These are phyloP conservation scores for Cordyceps militaris DNA, from an alignment of 2,329 filamentous ascomycete species.

Conservation along the genomic window DNA sequence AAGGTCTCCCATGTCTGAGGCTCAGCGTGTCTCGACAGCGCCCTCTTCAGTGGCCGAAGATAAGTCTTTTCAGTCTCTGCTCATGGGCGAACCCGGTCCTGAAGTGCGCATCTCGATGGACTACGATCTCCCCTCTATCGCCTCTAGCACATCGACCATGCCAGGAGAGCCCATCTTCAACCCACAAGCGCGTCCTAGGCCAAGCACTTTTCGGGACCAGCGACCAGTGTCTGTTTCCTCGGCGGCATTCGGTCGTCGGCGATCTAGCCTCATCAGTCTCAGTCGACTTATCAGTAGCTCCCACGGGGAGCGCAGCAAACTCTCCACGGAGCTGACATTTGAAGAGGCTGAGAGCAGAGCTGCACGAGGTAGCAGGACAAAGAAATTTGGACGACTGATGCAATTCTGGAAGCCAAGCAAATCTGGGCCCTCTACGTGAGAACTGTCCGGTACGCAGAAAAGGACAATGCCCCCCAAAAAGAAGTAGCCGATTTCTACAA, in stretches of 20 bases:
- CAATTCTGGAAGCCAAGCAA: conserved; percentile 69
- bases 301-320: conserved; percentile 67
- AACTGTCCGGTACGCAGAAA: conserved; percentile 4
- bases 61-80: conserved; percentile 60
- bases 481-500: background rate
- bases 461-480: background rate
- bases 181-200: conserved; percentile 39
- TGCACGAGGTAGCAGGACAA: conserved; percentile 55
- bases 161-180: conserved; percentile 56
- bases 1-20: conserved; percentile 60
- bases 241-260: conserved; percentile 58
- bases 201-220: conserved; percentile 44
- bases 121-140: conserved; percentile 62
- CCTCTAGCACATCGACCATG: conserved; percentile 72
- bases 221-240: conserved; percentile 57
- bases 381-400: conserved; percentile 66
- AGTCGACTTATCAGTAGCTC: conserved; percentile 69
- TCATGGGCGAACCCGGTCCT: conserved; percentile 67
- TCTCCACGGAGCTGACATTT: conserved; percentile 59
- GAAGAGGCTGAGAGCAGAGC: conserved; percentile 50
- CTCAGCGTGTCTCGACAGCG: conserved; percentile 65
- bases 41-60: conserved; percentile 68
- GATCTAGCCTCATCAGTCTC: conserved; percentile 69
- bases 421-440: conserved; percentile 24
- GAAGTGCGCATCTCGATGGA: conserved; percentile 65